Evolutionary conservation across 2,329 filamentous ascomycete genomes (phyloP).

Genomic region (Calycina herbarum): DNA sequence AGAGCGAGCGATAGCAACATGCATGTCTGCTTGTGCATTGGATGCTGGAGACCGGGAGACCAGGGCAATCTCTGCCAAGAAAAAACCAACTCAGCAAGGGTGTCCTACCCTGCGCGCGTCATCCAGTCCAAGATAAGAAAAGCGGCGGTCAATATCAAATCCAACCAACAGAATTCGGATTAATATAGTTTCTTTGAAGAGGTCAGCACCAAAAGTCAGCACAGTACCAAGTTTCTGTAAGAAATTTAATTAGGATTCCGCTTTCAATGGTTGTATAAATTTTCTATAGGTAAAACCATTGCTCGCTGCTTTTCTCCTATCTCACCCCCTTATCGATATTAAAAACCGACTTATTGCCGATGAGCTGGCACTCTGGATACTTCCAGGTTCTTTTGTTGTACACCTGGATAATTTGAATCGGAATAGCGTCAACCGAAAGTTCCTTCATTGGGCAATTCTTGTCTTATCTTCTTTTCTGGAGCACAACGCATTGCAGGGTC

Average conservation of each 20-base stretch:
- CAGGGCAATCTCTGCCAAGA: background rate
- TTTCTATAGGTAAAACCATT: no score
- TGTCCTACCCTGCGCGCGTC: background rate
- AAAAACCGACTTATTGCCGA: no score
- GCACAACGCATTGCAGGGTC: background rate
- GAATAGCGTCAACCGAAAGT: no score
- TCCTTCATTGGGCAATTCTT: background rate
- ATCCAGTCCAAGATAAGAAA: slow-evolving; percentile 1
- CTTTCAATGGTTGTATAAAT: no score
- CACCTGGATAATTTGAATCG: no score
- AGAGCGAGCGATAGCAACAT: background rate
- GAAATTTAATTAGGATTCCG: no score
- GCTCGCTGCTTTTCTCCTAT: no score
- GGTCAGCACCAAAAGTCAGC: no score
- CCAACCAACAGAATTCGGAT: background rate
- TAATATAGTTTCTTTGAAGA: background rate
- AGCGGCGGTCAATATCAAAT: background rate
- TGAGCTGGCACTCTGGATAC: no score
- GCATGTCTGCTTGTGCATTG: background rate
- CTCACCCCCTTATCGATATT: no score
- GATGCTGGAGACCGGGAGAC: background rate
- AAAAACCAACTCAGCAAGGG: background rate
- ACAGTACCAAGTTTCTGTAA: no score
- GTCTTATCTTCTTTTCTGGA: background rate
- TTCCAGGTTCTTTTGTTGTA: no score